A percentile compares a stretch with the other conserved stretches of the same genome.
phyloP scores from a whole-genome alignment of 495 filamentous ascomycete genomes.

The Trichoderma orchidacearum region DNA sequence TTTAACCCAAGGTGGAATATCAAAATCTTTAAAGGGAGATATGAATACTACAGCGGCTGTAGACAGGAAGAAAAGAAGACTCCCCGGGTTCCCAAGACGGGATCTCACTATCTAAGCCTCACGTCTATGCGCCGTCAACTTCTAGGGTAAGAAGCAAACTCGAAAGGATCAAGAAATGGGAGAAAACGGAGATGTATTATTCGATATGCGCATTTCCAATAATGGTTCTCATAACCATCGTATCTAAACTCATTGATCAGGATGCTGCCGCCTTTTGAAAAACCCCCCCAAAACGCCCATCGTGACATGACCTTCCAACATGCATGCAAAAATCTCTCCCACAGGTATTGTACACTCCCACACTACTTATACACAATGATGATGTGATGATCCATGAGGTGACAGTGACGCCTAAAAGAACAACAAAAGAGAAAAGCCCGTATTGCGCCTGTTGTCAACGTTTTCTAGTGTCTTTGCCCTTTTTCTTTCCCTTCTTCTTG shows the following conservation, averaged over 20 bases:
- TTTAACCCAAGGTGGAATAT: too few relatives aligned
- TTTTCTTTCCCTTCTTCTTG: conserved; percentile 66
- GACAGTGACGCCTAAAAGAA: too few relatives aligned
- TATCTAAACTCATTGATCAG: background rate
- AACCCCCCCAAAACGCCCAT: background rate
- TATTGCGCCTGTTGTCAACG: conserved; percentile 7
- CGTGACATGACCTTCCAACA: background rate
- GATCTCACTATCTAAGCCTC: too few relatives aligned
- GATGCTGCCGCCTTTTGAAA: background rate
- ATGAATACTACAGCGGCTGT: too few relatives aligned
- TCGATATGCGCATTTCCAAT: background rate
- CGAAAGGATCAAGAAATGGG: background rate
- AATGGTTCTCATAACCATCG: background rate
- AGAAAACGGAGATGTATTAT: too few relatives aligned
- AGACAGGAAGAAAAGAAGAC: too few relatives aligned
- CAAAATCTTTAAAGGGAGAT: too few relatives aligned
- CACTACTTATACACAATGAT: background rate
- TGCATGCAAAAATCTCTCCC: background rate
- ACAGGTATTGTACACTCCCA: background rate
- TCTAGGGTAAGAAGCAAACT: background rate
- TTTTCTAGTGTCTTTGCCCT: conserved; percentile 51
- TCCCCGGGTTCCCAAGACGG: too few relatives aligned
- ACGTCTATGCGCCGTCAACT: background rate
- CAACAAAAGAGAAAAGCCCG: background rate
- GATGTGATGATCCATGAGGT: background rate